Base-by-base conservation (phyloP, 441 rosid genomes). In the Euphorbia schlechtendalii region DNA sequence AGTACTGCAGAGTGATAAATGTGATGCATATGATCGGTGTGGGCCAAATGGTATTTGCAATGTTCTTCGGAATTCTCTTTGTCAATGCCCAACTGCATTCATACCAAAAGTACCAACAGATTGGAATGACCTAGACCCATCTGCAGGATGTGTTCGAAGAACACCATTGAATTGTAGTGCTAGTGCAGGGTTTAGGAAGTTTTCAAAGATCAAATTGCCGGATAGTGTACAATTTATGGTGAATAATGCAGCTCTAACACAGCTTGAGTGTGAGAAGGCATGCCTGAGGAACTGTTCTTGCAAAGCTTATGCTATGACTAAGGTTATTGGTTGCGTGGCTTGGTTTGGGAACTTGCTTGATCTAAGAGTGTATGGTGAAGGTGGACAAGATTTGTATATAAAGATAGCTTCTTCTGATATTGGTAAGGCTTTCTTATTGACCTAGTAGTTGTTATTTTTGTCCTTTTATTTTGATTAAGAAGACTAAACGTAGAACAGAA, bases 271-370 rank as follows among this genome's bases (percentile, higher is more conserved):
- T 20, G 57, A 65, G 64, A 64, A 15, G 0, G 60, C 28, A 36
- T 82, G 83, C 78, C 58, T 66, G 30, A 63, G 46, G 45, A 72
- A 76, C 48, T 76, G 76, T 71, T 76, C 81, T 17, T 81, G 81
- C 61, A 74, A 14, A 65, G 83, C 80, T 0, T 81, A 70, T 40
- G 45, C 81, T 22, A 62, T 17, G 25, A 40, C 68, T 25, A 61
- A 65, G 56, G 54, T 80, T 56, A 69, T 70, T 14, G 82, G 83
- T n/a, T 84, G 84, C 15, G 72, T 59, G 56, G 67, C 67, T 46
- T 84, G 89, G 89, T 77, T 61, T 8, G 82, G 64, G 2, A 78
- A 73, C 65, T 69, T 84, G 52, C 17, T 80, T 45, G 89, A 84
- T 67, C 72, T 82, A 17, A 72, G 60, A 69, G 53, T 41, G 9